phyloP scores from a whole-genome alignment of 805 yeast species.

The Lachancea lanzarotensis region DNA sequence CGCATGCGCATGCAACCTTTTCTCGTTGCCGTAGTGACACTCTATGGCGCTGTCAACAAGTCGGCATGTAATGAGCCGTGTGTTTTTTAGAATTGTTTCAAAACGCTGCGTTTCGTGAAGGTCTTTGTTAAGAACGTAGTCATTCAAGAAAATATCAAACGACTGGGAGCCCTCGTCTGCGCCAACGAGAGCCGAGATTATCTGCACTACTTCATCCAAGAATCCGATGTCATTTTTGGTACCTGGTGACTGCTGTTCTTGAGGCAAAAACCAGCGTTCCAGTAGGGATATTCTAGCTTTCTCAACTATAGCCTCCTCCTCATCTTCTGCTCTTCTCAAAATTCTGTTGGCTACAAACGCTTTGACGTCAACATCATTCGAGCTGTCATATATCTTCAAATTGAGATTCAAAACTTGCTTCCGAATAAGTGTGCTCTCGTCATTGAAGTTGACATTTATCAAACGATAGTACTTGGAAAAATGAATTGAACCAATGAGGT shows the following conservation, averaged over 20 bases:
- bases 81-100: background rate
- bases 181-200: slow-evolving; percentile 37
- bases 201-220: slow-evolving; percentile 21
- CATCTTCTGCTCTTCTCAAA: slow-evolving; percentile 57
- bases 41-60: slow-evolving; percentile 26
- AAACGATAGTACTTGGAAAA: slow-evolving; percentile 41
- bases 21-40: slow-evolving; percentile 27
- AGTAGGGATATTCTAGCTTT: slow-evolving; percentile 35
- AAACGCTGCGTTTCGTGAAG: slow-evolving; percentile 12
- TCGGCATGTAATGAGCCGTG: slow-evolving; percentile 13
- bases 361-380: slow-evolving; percentile 31
- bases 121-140: slow-evolving; percentile 35
- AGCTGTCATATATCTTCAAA: slow-evolving; percentile 39
- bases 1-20: slow-evolving; percentile 7
- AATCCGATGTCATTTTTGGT: slow-evolving; percentile 10
- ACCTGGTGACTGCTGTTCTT: slow-evolving; percentile 6
- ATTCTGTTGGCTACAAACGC: slow-evolving; percentile 45
- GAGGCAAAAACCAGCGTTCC: slow-evolving; percentile 33
- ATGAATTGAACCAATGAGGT: slow-evolving; percentile 40
- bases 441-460: slow-evolving; percentile 41
- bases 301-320: slow-evolving; percentile 50
- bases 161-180: slow-evolving; percentile 36
- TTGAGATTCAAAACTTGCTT: slow-evolving; percentile 52
- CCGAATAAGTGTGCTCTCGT: slow-evolving; percentile 59
- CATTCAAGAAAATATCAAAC: slow-evolving; percentile 44